phyloP scores from a whole-genome alignment of 345 rosid species.

The Populus davidiana region DNA sequence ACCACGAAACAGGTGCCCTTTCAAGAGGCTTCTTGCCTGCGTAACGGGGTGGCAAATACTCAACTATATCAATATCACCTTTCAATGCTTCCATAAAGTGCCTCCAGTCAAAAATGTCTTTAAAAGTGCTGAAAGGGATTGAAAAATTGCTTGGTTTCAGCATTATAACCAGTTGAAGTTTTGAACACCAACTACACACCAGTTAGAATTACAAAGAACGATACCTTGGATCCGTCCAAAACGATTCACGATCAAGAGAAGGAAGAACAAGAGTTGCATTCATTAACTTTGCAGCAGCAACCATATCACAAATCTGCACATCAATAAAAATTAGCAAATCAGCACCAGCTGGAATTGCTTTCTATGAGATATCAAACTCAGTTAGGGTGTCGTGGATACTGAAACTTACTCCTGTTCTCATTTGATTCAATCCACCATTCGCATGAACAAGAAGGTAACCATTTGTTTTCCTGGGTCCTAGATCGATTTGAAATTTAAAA shows the following conservation, averaged over 20 bases:
- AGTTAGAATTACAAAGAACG: background rate
- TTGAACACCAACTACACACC: background rate
- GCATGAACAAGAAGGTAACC: constrained; percentile 93
- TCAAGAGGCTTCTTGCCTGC: constrained; percentile 53
- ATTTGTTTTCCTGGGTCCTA: constrained; percentile 51
- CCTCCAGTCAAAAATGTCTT: constrained; percentile 97
- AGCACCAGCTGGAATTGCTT: background rate
- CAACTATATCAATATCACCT: constrained; percentile 74
- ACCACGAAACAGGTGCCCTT: constrained; percentile 99
- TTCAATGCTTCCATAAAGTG: constrained; percentile 67
- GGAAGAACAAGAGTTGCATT: constrained; percentile 97
- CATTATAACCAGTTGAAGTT: background rate
- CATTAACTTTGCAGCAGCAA: constrained; percentile 92
- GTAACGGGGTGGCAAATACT: constrained; percentile 63
- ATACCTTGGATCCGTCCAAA: constrained; percentile 98
- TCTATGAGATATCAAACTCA: background rate
- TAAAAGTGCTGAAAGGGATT: constrained; percentile 60
- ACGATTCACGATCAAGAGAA: constrained; percentile 88
- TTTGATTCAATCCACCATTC: constrained; percentile 97
- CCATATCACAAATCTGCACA: constrained; percentile 95
- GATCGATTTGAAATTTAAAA: background rate
- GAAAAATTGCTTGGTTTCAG: background rate
- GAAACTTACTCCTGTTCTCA: constrained; percentile 94
- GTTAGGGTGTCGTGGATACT: background rate
- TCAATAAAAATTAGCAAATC: background rate